phyloP scores from a whole-genome alignment of 768 basidiomycete species.

The Coprinopsis marcescibilis region DNA sequence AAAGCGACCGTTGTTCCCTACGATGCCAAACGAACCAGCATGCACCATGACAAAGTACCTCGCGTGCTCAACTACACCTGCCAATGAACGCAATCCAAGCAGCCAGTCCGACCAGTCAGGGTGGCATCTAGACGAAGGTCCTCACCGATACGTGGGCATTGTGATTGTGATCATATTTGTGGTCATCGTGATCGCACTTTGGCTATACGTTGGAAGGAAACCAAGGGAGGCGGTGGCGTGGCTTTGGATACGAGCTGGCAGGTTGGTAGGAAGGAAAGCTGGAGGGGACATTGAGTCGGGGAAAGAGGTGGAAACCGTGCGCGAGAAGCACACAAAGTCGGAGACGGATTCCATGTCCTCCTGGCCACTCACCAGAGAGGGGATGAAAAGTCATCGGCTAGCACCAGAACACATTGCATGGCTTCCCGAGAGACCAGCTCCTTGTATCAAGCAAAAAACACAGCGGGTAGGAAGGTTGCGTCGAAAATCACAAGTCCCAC shows the following conservation, averaged over 20 bases:
- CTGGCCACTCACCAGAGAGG: not conserved
- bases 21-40: no score
- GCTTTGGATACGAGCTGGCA: conserved; percentile 11
- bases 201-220: conserved; percentile 30
- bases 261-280: not conserved
- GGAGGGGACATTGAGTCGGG: not conserved
- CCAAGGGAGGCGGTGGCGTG: conserved; percentile 23
- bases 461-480: not conserved
- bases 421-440: not conserved
- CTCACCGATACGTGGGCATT: conserved; percentile 42
- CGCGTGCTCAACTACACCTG: not conserved
- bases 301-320: no score
- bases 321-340: no score
- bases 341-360: not conserved
- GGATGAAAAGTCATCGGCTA: not conserved
- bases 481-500: not conserved
- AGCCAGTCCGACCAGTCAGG: not conserved
- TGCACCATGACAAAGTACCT: not conserved
- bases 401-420: conserved; percentile 4
- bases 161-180: conserved; percentile 32
- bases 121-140: conserved; percentile 21
- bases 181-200: conserved; percentile 30
- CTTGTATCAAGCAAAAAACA: not conserved
- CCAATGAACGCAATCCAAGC: not conserved
- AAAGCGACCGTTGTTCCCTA: no score